Conservation (phyloP, 179 eudicot genomes). For the Heliamphora pulchella region DNA sequence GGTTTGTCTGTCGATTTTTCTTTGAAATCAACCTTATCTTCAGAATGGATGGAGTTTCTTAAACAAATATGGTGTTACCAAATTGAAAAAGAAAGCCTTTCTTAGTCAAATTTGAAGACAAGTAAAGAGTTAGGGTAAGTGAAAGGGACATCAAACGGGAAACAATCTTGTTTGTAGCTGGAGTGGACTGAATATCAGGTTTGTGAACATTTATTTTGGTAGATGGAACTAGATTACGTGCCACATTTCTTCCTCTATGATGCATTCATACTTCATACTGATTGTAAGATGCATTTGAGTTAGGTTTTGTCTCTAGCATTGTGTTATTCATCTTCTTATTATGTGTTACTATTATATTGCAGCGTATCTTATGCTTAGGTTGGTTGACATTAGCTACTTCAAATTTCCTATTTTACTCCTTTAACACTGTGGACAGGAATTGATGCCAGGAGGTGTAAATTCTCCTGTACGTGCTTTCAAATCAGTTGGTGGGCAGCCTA, state of each 20-base stretch:
- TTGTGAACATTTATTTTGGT: constrained; percentile 3
- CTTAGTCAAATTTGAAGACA: neutral
- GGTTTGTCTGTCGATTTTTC: neutral
- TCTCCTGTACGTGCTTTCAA: constrained; percentile 97
- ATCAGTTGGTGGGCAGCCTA: constrained; percentile 95
- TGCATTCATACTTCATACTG: neutral
- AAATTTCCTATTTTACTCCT: neutral
- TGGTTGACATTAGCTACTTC: neutral
- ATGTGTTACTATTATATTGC: neutral
- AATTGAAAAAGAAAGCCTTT: neutral
- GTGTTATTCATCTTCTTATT: neutral
- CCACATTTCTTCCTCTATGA: constrained; percentile 1
- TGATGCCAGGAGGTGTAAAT: constrained; percentile 99
- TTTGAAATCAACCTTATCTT: neutral
- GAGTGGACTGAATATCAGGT: neutral
- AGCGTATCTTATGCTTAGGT: neutral
- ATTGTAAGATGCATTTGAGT: neutral
- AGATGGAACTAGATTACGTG: constrained; percentile 2
- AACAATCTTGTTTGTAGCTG: neutral
- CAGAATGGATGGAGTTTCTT: neutral
- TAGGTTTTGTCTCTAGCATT: neutral
- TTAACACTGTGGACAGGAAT: constrained; percentile 44
- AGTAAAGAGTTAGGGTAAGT: neutral
- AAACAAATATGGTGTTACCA: neutral
- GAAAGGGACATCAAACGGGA: neutral